These are phyloP conservation scores for grape (Vitis vinifera) DNA, from an alignment of 164 flowering plant species.

Conservation along the genomic window ASM3070453v1 NC_081811.1:25563501-25564000, in stretches of 20 bases:
- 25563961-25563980: too few species aligned
- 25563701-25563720: too few species aligned
- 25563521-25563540: not conserved
- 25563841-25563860: conserved; percentile 34
- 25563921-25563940: too few species aligned
- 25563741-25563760: conserved; percentile 96
- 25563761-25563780: conserved; percentile 62
- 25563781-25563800: conserved; percentile 79
- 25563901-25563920: too few species aligned
- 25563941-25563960: too few species aligned
- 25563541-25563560: too few species aligned
- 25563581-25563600: too few species aligned
- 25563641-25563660: not conserved
- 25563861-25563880: conserved; percentile 20
- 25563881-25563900: not conserved
- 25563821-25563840: conserved; percentile 70
- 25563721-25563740: conserved; percentile 19
- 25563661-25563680: too few species aligned
- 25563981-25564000: too few species aligned
- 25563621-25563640: not conserved
- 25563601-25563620: not conserved
- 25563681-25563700: too few species aligned
- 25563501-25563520: not conserved
- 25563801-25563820: conserved; percentile 63
- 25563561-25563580: too few species aligned